These are phyloP conservation scores for Colletotrichum sp. DNA, from an alignment of 2,329 filamentous ascomycete species.

Conservation along the genomic window DNA sequence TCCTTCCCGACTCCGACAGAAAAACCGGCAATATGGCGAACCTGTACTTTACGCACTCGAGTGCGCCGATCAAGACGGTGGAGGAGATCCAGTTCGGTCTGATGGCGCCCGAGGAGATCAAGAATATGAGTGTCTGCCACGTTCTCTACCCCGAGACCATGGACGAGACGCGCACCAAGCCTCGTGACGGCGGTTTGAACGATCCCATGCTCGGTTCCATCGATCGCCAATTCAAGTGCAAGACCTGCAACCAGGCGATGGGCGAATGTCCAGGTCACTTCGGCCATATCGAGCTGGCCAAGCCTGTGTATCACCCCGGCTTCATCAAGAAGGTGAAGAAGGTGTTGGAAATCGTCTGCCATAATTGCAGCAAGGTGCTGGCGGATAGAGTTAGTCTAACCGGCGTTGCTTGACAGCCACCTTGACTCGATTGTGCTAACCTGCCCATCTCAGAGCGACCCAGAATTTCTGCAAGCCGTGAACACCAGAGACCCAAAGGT, in stretches of 20 bases:
- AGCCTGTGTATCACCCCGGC: conserved; percentile 92
- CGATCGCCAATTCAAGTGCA: conserved; percentile 93
- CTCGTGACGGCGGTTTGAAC: conserved; percentile 90
- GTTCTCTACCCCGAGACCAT: conserved; percentile 99
- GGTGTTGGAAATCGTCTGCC: conserved; percentile 97
- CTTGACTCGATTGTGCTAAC: conserved; percentile 65
- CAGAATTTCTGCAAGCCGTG: conserved; percentile 82
- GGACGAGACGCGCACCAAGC: conserved; percentile 93
- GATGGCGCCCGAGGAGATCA: conserved; percentile 97
- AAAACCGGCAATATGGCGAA: conserved; percentile 79
- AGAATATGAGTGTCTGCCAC: conserved; percentile 96
- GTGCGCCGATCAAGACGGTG: conserved; percentile 94
- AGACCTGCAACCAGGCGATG: conserved; percentile 95
- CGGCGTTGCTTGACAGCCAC: conserved; percentile 59
- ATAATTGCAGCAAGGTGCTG: conserved; percentile 97
- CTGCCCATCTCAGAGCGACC: conserved; percentile 72
- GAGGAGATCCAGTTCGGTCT: conserved; percentile 99
- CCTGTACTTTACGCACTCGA: conserved; percentile 87
- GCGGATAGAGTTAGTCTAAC: conserved; percentile 92
- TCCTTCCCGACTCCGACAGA: conserved; percentile 20
- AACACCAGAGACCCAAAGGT: conserved; percentile 89
- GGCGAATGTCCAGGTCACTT: conserved; percentile 97
- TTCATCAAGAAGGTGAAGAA: conserved; percentile 99
- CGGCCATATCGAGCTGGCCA: conserved; percentile 96
- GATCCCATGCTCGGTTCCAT: conserved; percentile 96